A percentile compares a stretch with the other conserved stretches of the same genome.
These are phyloP conservation scores for Colletotrichum horii DNA, from an alignment of 2,329 filamentous ascomycete species.

Conservation along the genomic window DNA sequence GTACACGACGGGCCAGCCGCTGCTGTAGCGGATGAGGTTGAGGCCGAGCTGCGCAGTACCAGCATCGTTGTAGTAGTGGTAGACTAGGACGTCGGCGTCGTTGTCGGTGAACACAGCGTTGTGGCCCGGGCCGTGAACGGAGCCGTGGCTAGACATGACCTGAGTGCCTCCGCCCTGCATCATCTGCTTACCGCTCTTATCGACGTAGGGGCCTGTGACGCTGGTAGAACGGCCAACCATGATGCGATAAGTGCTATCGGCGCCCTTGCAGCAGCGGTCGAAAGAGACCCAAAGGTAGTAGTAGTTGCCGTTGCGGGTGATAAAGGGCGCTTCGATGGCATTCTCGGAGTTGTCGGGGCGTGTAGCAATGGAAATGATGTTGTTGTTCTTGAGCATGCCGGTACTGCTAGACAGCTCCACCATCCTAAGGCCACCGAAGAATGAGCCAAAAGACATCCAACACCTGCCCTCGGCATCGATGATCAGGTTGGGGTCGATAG, in stretches of 20 bases:
- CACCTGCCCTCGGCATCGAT: constrained; percentile 30
- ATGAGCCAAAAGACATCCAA: constrained; percentile 37
- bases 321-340: constrained; percentile 35
- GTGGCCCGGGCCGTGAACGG: constrained; percentile 35
- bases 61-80: constrained; percentile 33
- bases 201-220: constrained; percentile 32
- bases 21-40: constrained; percentile 34
- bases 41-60: constrained; percentile 32
- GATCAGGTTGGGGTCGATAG: constrained; percentile 34
- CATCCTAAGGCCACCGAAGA: constrained; percentile 35
- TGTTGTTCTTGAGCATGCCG: constrained; percentile 26
- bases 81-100: constrained; percentile 35
- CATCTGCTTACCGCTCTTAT: constrained; percentile 28
- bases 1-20: constrained; percentile 34
- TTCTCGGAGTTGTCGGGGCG: constrained; percentile 24
- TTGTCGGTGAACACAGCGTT: constrained; percentile 33
- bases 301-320: constrained; percentile 29
- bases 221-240: constrained; percentile 36
- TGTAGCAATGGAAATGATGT: constrained; percentile 28
- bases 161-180: constrained; percentile 33
- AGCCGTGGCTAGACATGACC: constrained; percentile 31
- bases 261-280: constrained; percentile 34
- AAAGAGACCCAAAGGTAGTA: constrained; percentile 39
- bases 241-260: constrained; percentile 32
- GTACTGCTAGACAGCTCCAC: constrained; percentile 29